Base-by-base conservation (phyloP, 176 grass and related monocot genomes). In the Zoysia japonica region DNA sequence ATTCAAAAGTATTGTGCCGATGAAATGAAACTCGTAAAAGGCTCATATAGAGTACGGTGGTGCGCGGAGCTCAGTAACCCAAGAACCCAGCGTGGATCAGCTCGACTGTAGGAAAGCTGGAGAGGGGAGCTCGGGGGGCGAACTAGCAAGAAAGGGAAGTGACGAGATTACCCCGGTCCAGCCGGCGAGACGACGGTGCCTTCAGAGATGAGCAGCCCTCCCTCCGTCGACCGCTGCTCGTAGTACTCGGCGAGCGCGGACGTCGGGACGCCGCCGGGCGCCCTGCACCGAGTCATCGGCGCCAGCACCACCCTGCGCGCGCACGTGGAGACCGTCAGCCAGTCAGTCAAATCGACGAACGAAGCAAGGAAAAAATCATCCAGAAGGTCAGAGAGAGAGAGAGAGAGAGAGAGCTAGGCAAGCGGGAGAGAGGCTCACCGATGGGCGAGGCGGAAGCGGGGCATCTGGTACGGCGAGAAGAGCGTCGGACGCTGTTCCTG, bases 271-370 rank as follows among this genome's bases (percentile, higher is more conserved):
- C 70, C 92, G 56, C 81, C 63, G 72, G 92, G 84, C 37, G 95
- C 92, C 67, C 95, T 87, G 84, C 95, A 97, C 83, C 95, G 70
- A 38, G 95, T 98, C 90, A 98, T 92, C 74, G 95, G 92, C 83
- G 89, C 95, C 74, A 94, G 82, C 55, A 98, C 95, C 73, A 98
- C 80, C 82, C 95, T 98, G 75, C 75, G 19, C 19, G 10, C 3
- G 9, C 2, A 11, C 20, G 28, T 8, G 28, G 35, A 11, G 52
- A 2, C 7, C 45, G 9, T 41, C 36, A 17, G 48, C 28, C 28
- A 28, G 28, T 28, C 28, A 28, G 28, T 28, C 28, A 28, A 28
- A 28, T 28, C 28, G 28, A 28, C 28, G 28, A 28, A 28, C 28
- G 28, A 28, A 28, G 28, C 28, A 28, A 28, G 28, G 28, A 28